Base-by-base conservation (phyloP, 2,329 filamentous ascomycete species). In the Exophiala viscosa region DNA sequence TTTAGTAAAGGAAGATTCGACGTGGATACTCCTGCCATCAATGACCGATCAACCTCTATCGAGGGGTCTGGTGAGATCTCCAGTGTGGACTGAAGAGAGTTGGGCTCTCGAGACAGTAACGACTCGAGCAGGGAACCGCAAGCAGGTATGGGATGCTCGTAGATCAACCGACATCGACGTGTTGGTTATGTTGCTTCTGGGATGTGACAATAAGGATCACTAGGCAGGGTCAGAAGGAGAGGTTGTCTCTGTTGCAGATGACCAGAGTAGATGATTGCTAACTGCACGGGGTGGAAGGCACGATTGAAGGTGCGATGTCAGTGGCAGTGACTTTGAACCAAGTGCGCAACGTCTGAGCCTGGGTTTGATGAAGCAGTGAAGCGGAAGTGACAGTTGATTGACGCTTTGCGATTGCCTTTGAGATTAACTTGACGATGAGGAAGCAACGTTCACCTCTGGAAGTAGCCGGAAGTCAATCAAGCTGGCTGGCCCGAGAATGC, bases 161-260 rank as follows among this genome's bases (percentile, higher is more conserved):
- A 76, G 68, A 70, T 79, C 76, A 79, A 79, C 77, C 77, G 78
- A 80, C 78, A 81, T 81, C 77, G 78, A 54, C 55, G 39, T 53
- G 31, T 28, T 36, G 20, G 31, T 38, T 4, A 32, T 9, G 51
- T 32, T 42, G 40, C 23, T 11, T 10, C 9, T 32, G 32, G 23
- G 52, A 35, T 52, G 48, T 44, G 31, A 33, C 14, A 32, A 52
- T n/a, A 34, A 44, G 18, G 38, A 15, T n/a, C 5, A 35, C 18
- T 28, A 36, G 51, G 15, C 34, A 35, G 18, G 23, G 15, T 20
- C 18, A 45, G 2, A 7, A 23, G 17, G 28, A 11, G 5, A 2
- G 40, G 17, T 40, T 32, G 28, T n/a, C 42, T 43, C 23, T 28
- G 23, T 5, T 28, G n/a, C n/a, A 28, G 8, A 7, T 7, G 23